Conservation (phyloP, 768 basidiomycete species). For the Leccinum subtestaceum region DNA sequence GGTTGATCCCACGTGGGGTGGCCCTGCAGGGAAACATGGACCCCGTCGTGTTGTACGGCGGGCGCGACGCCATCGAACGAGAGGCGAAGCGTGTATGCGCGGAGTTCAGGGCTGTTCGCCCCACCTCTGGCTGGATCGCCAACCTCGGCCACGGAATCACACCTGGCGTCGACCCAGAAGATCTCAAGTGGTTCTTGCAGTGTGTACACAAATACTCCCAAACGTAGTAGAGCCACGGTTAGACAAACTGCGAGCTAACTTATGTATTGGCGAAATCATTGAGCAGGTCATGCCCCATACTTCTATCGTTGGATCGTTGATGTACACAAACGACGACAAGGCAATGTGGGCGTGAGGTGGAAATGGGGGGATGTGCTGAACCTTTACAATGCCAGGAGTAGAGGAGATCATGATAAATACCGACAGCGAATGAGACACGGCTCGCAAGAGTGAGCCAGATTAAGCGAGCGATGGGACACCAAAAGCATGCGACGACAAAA, state of each 20-base stretch:
- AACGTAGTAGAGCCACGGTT: not conserved
- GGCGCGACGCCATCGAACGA: constrained; percentile 78
- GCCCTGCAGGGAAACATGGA: constrained; percentile 93
- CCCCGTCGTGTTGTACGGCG: constrained; percentile 83
- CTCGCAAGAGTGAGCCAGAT: constrained; percentile 3
- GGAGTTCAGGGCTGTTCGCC: constrained; percentile 58
- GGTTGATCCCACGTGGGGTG: constrained; percentile 56
- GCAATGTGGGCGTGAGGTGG: constrained; percentile 12
- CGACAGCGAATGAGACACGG: constrained; percentile 9
- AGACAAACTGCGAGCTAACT: not conserved
- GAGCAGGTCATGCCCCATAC: constrained; percentile 6
- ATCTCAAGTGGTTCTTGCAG: constrained; percentile 87
- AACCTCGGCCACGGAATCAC: constrained; percentile 98
- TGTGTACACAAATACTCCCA: constrained; percentile 82
- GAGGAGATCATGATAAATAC: constrained; percentile 32
- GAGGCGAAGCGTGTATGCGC: constrained; percentile 81
- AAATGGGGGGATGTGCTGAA: constrained; percentile 21
- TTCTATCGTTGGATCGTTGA: constrained; percentile 12
- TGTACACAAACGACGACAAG: constrained; percentile 20
- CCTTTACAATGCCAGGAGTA: constrained; percentile 30
- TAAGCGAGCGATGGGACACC: constrained; percentile 1
- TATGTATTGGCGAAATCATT: not conserved
- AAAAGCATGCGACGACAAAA: constrained; percentile 4
- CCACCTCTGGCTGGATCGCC: constrained; percentile 82
- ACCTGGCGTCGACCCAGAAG: constrained; percentile 91